Conservation (phyloP, 1,139 yeast species). For the Suhomyces anneliseae region DNA sequence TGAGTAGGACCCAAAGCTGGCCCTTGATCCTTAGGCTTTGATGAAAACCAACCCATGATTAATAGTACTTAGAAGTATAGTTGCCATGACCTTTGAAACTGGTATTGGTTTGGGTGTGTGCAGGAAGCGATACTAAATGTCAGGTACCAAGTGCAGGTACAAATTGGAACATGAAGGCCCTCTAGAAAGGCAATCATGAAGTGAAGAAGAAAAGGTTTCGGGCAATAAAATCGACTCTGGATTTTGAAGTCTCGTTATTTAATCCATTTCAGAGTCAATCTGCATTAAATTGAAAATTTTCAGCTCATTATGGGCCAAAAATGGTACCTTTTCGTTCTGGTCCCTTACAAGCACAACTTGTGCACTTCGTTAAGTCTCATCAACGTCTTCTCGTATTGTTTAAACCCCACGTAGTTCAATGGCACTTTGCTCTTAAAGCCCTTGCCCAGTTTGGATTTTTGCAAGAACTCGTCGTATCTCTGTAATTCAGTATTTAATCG, state of each 20-base stretch:
- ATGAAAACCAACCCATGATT: conserved; percentile 30
- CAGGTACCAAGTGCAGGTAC: no score
- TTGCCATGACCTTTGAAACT: not conserved
- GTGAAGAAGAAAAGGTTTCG: no score
- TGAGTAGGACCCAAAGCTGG: conserved; percentile 17
- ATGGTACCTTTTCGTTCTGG: no score
- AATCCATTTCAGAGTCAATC: no score
- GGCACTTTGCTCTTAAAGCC: conserved; percentile 4
- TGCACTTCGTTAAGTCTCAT: conserved; percentile 36
- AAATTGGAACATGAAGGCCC: no score
- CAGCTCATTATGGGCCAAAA: no score
- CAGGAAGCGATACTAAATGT: not conserved
- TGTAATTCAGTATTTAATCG: conserved; percentile 2
- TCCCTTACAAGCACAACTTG: conserved; percentile 23
- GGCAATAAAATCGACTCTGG: no score
- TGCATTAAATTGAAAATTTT: no score
- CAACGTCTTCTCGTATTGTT: conserved; percentile 29
- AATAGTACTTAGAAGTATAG: not conserved
- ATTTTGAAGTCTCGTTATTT: no score
- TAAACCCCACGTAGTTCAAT: conserved; percentile 23
- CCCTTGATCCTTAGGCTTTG: conserved; percentile 3
- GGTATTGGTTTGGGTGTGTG: not conserved
- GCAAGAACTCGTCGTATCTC: conserved; percentile 3
- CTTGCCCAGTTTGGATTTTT: conserved; percentile 1
- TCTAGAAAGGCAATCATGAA: no score